Evolutionary conservation across 805 yeast genomes (phyloP).

Genomic region (Candida patagonica): DNA sequence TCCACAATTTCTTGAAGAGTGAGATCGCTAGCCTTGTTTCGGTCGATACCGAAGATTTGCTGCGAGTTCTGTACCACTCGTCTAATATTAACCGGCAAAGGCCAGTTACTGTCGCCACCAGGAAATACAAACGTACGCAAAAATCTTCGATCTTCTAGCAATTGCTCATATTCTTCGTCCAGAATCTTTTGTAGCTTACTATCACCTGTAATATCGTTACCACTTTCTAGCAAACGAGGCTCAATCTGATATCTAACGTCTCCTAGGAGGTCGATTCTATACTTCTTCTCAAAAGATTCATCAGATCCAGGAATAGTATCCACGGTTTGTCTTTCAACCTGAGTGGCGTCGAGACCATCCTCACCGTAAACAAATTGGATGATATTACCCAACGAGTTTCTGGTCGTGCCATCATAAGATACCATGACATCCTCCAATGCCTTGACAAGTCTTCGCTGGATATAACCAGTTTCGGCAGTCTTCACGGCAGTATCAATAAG

Average conservation of each 20-base stretch:
- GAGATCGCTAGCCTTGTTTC: conserved; percentile 81
- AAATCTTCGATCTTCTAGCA: conserved; percentile 65
- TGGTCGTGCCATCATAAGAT: conserved; percentile 95
- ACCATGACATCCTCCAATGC: conserved; percentile 97
- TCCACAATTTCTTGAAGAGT: conserved; percentile 70
- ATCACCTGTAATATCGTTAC: conserved; percentile 85
- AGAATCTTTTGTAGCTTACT: conserved; percentile 68
- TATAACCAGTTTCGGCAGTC: conserved; percentile 98
- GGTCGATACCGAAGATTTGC: conserved; percentile 91
- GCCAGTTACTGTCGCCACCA: conserved; percentile 95
- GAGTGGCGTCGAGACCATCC: conserved; percentile 98
- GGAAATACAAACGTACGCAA: conserved; percentile 75
- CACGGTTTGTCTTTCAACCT: conserved; percentile 91
- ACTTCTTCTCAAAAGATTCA: conserved; percentile 69
- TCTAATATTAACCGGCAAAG: conserved; percentile 92
- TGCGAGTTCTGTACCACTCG: conserved; percentile 96
- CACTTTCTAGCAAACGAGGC: conserved; percentile 75
- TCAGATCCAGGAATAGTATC: conserved; percentile 95
- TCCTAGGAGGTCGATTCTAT: conserved; percentile 71
- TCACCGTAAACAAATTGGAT: conserved; percentile 97
- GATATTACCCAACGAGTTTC: conserved; percentile 94
- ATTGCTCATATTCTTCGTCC: conserved; percentile 78
- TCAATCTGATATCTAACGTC: conserved; percentile 49
- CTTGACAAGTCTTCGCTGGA: conserved; percentile 94
- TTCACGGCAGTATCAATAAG: conserved; percentile 98